These are phyloP conservation scores for Dendrobium catenatum DNA, from an alignment of 106 monocot genomes.

Conservation along the genomic window DNA sequence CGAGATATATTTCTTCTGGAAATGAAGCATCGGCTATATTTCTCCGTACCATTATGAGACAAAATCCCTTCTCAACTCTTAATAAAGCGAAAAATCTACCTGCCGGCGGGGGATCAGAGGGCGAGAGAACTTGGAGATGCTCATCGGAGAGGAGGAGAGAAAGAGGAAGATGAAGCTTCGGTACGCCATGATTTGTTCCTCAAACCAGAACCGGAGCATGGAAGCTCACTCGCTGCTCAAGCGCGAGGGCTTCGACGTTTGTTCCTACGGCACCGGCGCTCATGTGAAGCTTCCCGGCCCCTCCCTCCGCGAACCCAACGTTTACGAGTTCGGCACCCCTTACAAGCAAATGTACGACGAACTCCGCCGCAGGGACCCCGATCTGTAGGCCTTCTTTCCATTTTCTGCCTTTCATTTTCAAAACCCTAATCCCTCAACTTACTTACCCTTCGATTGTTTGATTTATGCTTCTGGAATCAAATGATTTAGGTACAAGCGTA, in stretches of 20 bases:
- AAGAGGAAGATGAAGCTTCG: slow-evolving; percentile 35
- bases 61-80: too few relatives aligned
- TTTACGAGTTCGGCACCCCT: slow-evolving; percentile 96
- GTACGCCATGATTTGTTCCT: slow-evolving; percentile 95
- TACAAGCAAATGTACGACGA: slow-evolving; percentile 83
- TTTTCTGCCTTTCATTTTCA: neutral
- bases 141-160: neutral
- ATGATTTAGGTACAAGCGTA: slow-evolving; percentile 70
- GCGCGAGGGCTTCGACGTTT: slow-evolving; percentile 72
- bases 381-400: slow-evolving; percentile 21
- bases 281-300: slow-evolving; percentile 99
- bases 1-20: too few relatives aligned
- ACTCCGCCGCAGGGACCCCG: slow-evolving; percentile 73
- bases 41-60: too few relatives aligned
- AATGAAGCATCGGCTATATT: too few relatives aligned
- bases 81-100: too few relatives aligned
- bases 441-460: neutral
- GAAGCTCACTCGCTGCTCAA: slow-evolving; percentile 85
- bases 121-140: slow-evolving; percentile 2
- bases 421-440: neutral
- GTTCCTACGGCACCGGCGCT: slow-evolving; percentile 88
- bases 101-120: neutral
- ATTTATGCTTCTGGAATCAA: neutral
- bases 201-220: slow-evolving; percentile 99
- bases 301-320: slow-evolving; percentile 85